phyloP scores from a whole-genome alignment of 257 asterid genomes.

The Nicotiana tabacum region DNA sequence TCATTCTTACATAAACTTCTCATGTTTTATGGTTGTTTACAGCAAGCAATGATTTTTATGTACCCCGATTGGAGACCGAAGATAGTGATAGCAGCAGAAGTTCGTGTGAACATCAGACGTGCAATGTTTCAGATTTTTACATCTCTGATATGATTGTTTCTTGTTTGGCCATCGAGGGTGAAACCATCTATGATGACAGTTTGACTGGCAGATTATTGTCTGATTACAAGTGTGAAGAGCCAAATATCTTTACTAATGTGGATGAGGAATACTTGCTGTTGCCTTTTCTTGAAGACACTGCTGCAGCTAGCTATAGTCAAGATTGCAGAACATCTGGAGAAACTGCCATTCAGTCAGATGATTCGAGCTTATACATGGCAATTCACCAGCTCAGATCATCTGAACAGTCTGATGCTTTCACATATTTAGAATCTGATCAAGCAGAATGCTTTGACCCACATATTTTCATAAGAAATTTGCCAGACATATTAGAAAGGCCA shows the following conservation, averaged over 20 bases:
- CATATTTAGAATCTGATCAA: constrained; percentile 50
- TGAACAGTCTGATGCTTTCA: constrained; percentile 32
- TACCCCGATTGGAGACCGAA: constrained; percentile 71
- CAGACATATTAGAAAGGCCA: constrained; percentile 57
- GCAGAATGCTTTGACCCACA: constrained; percentile 82
- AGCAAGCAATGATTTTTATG: constrained; percentile 57
- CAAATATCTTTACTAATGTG: constrained; percentile 47
- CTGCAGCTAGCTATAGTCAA: constrained; percentile 38
- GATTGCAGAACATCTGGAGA: constrained; percentile 42
- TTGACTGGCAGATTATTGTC: constrained; percentile 40
- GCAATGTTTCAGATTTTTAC: constrained; percentile 64
- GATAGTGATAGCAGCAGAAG: constrained; percentile 74
- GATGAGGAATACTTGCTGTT: constrained; percentile 57
- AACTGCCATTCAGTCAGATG: constrained; percentile 29
- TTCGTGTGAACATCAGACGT: constrained; percentile 49
- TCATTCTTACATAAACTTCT: not conserved
- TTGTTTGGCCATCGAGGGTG: constrained; percentile 44
- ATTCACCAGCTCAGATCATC: constrained; percentile 61
- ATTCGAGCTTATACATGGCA: constrained; percentile 67
- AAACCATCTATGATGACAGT: constrained; percentile 38
- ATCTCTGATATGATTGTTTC: constrained; percentile 75
- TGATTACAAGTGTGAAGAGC: constrained; percentile 64
- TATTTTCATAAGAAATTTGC: constrained; percentile 62
- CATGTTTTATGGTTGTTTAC: constrained; percentile 13
- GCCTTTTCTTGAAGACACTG: constrained; percentile 57